Conservation (phyloP, 805 yeast genomes). For the Myxozyma kluyveri region DNA sequence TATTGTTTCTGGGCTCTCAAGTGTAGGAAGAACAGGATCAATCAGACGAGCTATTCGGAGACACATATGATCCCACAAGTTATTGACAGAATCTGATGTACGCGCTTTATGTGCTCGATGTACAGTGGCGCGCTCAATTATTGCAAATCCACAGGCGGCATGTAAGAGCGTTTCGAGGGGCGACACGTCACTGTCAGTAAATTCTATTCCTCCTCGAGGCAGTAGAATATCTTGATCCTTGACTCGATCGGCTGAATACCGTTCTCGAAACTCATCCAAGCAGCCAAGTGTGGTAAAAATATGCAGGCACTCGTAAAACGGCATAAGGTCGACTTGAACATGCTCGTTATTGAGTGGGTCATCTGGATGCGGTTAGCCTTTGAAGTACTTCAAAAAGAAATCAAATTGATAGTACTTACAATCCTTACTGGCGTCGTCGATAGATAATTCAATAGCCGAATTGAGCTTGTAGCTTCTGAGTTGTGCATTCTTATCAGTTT, state of each 20-base stretch:
- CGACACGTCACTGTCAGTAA: conserved; percentile 30
- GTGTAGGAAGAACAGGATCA: conserved; percentile 40
- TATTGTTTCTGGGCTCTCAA: conserved; percentile 39
- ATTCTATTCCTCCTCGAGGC: conserved; percentile 53
- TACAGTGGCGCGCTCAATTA: conserved; percentile 69
- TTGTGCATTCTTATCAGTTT: conserved; percentile 46
- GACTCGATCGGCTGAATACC: conserved; percentile 68
- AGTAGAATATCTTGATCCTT: conserved; percentile 68
- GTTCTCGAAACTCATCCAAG: conserved; percentile 55
- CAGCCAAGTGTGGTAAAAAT: conserved; percentile 76
- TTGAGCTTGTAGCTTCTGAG: conserved; percentile 65
- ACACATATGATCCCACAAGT: conserved; percentile 69
- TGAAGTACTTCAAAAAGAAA: neutral
- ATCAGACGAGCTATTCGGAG: conserved; percentile 36
- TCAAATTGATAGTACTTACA: conserved; percentile 1
- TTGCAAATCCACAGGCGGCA: conserved; percentile 70
- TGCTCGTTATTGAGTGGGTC: conserved; percentile 50
- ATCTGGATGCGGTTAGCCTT: conserved; percentile 26
- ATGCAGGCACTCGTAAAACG: conserved; percentile 76
- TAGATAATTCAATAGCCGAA: conserved; percentile 78
- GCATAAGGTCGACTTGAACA: conserved; percentile 59
- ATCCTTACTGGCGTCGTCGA: conserved; percentile 53
- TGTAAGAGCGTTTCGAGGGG: conserved; percentile 56
- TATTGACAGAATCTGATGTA: conserved; percentile 61
- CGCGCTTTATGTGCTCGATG: conserved; percentile 57